phyloP scores from a whole-genome alignment of 2,329 filamentous ascomycete genomes.

The Graphiopsis chlorocephala region DNA sequence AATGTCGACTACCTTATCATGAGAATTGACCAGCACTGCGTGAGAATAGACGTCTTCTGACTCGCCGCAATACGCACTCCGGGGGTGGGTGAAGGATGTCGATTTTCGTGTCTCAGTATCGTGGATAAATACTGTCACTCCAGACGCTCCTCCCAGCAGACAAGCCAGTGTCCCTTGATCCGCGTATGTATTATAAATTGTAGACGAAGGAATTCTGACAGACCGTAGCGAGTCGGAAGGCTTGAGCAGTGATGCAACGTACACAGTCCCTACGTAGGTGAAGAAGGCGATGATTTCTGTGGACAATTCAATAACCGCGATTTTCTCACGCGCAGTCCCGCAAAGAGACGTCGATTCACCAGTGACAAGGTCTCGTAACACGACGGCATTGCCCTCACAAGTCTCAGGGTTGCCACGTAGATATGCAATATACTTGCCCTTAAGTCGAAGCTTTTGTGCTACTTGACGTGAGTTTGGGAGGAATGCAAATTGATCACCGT shows the following conservation, averaged over 20 bases:
- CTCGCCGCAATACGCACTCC: not conserved
- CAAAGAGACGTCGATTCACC: not conserved
- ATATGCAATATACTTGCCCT: conserved; percentile 20
- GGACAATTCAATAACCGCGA: conserved; percentile 18
- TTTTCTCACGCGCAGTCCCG: conserved; percentile 19
- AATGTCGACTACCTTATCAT: not conserved
- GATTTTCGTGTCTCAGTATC: not conserved
- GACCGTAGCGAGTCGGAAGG: not conserved
- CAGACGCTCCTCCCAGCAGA: not conserved
- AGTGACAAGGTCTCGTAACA: conserved; percentile 20
- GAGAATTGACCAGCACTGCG: not conserved
- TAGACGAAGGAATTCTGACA: not conserved
- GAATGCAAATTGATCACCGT: not conserved
- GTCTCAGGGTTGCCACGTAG: conserved; percentile 5
- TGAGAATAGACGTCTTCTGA: not conserved
- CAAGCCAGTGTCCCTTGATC: not conserved
- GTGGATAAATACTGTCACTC: not conserved
- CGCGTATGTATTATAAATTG: not conserved
- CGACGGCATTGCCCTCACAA: conserved; percentile 12
- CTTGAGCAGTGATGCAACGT: conserved; percentile 13
- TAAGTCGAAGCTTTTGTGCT: conserved; percentile 5
- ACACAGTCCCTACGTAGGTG: conserved; percentile 17
- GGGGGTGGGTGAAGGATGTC: not conserved
- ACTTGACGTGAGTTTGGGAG: not conserved
- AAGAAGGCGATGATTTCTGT: conserved; percentile 18